Evolutionary conservation across 2,329 filamentous ascomycete genomes (phyloP).

Genomic region (Ceratocystis diversiconidia): DNA sequence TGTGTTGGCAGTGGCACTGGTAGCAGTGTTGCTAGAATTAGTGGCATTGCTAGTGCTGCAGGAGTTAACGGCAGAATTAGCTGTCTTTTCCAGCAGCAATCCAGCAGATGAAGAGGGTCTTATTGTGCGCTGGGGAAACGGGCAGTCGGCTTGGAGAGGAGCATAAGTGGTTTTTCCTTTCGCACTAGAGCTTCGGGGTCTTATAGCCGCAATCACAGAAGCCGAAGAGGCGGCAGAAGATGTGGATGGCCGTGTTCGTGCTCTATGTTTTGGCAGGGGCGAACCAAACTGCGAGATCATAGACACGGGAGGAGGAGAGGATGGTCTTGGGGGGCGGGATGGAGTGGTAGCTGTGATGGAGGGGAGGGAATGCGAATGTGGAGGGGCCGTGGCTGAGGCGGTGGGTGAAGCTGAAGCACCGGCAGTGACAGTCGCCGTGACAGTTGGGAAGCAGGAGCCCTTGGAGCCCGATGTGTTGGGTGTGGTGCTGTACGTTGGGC

Average conservation of each 20-base stretch:
- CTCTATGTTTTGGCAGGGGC: neutral
- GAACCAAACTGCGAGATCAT: neutral
- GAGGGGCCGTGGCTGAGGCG: neutral
- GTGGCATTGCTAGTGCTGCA: neutral
- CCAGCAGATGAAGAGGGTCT: constrained; percentile 7
- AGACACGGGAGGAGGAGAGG: constrained; percentile 1
- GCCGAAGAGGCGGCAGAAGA: neutral
- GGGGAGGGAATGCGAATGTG: neutral
- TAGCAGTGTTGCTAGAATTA: neutral
- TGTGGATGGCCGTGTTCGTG: neutral
- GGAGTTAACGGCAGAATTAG: neutral
- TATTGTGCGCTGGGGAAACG: neutral
- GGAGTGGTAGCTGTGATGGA: neutral
- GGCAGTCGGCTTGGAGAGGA: constrained; percentile 7
- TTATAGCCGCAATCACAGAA: neutral
- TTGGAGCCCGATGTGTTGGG: constrained; percentile 6
- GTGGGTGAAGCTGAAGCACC: neutral
- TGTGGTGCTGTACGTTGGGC: constrained; percentile 15
- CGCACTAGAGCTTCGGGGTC: neutral
- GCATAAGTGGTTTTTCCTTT: constrained; percentile 11
- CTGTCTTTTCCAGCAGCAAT: neutral
- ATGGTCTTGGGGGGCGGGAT: neutral
- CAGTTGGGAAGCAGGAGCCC: neutral
- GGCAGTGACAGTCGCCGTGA: neutral
- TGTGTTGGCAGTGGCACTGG: neutral